phyloP scores from a whole-genome alignment of 192 early-diverging fungal species.

The Linnemannia schmuckeri region DNA sequence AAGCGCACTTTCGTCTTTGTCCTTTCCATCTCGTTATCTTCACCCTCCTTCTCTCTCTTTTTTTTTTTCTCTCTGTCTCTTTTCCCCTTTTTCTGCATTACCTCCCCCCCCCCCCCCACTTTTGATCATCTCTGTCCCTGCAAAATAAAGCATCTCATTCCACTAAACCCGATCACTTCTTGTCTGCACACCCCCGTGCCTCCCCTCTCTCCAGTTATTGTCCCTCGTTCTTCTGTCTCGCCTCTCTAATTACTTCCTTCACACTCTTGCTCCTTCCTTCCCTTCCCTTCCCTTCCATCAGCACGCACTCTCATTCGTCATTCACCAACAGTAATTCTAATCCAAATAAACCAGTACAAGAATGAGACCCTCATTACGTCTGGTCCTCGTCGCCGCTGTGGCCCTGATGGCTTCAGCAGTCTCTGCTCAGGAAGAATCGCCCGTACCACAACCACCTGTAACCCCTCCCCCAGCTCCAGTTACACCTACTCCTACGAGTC shows the following conservation, averaged over 20 bases:
- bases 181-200: too few relatives aligned
- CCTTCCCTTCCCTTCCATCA: neutral
- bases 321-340: neutral
- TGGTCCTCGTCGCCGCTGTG: neutral
- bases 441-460: neutral
- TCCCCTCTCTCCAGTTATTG: neutral
- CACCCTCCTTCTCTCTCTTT: neutral
- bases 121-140: too few relatives aligned
- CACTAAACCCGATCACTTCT: too few relatives aligned
- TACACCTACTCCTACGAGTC: neutral
- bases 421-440: neutral
- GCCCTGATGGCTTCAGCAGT: neutral
- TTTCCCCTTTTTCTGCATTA: neutral
- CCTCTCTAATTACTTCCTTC: too few relatives aligned
- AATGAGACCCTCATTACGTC: neutral
- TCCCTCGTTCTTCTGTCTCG: neutral
- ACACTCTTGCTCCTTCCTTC: neutral
- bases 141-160: too few relatives aligned
- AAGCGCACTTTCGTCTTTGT: too few relatives aligned
- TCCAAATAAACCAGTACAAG: neutral
- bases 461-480: neutral
- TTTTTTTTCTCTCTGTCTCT: neutral
- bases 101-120: neutral
- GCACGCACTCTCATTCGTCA: neutral
- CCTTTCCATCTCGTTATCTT: neutral